Base-by-base conservation (phyloP, 495 filamentous ascomycete genomes). In the Hypoxylon lienhwacheense region DNA sequence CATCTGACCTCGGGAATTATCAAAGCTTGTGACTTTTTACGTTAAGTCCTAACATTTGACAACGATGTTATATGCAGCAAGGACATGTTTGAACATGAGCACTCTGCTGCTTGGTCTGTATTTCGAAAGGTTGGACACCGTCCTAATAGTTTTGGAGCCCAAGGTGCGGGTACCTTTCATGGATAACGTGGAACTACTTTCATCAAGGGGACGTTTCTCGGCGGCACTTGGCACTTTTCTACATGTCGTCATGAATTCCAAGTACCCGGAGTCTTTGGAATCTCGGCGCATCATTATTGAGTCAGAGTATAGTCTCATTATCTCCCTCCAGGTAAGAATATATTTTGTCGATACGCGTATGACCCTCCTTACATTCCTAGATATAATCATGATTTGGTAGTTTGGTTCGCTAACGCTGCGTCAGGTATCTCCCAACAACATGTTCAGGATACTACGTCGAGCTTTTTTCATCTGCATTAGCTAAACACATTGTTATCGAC, bases 361-460 rank as follows among this genome's bases (percentile, higher is more conserved):
- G 24, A 19, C 14, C 17, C 37, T 34, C 28, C 47, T 47, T 48
- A 15, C 33, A 11, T 47, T 15, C 25, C 35, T 24, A 11, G 19
- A 24, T 21, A 42, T 41, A 35, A 47, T 47, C 3, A 31, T 48
- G 40, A 47, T 61, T 61, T 55, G 22, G 51, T 35, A 55, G 35
- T 26, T 12, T 35, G 40, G 35, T 22, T 42, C 40, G 15, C n/a
- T n/a, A n/a, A 36, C 22, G 7, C 3, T 47, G 39, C 35, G 58
- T 55, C 58, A 55, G 58, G 51, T 21, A 32, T 31, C 44, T 61
- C 41, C 53, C 47, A 61, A 51, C 55, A n/a, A n/a, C 31, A 33
- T 52, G 44, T 43, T 34, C 32, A 48, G 53, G 20, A 37, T 44
- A n/a, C n/a, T n/a, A n/a, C n/a, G n/a, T 39, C 24, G 49, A n/a